Evolutionary conservation across 164 flowering plant genomes (phyloP).

Genomic region (Paratinospora sagittata): DNA sequence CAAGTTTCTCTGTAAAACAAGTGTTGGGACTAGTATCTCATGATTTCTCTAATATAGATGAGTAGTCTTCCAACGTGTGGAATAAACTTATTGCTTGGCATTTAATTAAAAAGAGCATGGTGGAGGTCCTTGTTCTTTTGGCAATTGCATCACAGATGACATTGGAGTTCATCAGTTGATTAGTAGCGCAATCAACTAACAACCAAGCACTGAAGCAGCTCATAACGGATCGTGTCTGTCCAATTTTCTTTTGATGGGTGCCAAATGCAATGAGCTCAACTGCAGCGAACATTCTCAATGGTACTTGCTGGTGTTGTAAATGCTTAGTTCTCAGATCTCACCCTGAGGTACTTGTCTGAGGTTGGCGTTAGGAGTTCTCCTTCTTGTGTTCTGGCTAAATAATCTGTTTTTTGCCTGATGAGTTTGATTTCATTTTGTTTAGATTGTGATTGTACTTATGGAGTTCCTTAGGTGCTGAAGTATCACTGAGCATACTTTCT

Average conservation of each 20-base stretch:
- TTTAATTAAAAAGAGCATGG: not conserved
- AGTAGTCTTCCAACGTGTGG: not conserved
- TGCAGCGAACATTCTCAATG: not conserved
- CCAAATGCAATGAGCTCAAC: not conserved
- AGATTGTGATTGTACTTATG: slow-evolving; percentile 43
- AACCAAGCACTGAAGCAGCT: not conserved
- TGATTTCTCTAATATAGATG: not conserved
- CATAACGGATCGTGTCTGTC: not conserved
- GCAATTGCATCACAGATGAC: not conserved
- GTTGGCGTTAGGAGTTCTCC: slow-evolving; percentile 86
- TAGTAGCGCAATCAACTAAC: not conserved
- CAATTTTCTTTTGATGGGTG: not conserved
- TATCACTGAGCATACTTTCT: slow-evolving; percentile 45
- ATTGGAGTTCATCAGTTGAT: not conserved
- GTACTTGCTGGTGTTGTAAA: not conserved
- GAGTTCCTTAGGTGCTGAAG: slow-evolving; percentile 53
- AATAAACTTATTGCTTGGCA: not conserved
- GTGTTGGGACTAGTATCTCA: not conserved
- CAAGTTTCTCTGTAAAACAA: not conserved
- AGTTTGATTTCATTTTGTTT: slow-evolving; percentile 61
- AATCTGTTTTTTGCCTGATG: slow-evolving; percentile 64
- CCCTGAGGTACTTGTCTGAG: slow-evolving; percentile 78
- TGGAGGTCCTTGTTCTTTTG: not conserved
- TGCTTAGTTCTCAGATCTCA: slow-evolving; percentile 30
- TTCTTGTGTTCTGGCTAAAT: slow-evolving; percentile 54